Evolutionary conservation across 352 stramenopile genomes (phyloP).

Genomic region (Thalassiosira livingstoniorum): DNA sequence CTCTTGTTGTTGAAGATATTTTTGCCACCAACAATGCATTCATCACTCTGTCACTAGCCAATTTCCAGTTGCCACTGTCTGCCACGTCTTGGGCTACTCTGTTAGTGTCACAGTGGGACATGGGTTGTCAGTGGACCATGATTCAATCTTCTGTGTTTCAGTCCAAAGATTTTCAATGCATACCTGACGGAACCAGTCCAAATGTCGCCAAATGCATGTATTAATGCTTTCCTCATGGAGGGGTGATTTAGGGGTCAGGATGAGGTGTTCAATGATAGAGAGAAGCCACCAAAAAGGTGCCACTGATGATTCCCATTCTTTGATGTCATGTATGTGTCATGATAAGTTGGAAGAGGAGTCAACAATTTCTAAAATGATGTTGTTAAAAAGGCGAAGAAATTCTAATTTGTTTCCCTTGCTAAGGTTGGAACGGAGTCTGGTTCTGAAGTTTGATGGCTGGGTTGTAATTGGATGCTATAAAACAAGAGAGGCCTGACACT

Average conservation of each 20-base stretch:
- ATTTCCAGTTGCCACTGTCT: slow-evolving; percentile 5
- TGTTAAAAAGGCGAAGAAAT: background rate
- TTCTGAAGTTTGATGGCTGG: background rate
- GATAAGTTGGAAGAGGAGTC: background rate
- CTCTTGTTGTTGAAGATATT: no score
- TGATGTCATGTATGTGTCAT: background rate
- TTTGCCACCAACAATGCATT: background rate
- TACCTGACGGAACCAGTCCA: background rate
- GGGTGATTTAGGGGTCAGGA: background rate
- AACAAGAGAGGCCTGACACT: background rate
- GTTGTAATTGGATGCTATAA: background rate
- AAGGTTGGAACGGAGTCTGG: background rate
- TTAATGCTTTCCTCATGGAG: background rate
- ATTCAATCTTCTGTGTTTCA: background rate
- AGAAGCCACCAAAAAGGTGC: background rate
- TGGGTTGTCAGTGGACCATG: background rate
- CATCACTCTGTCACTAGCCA: background rate
- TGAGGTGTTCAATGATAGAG: background rate
- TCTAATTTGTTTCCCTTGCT: background rate
- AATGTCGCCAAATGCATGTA: background rate
- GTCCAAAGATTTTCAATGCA: background rate
- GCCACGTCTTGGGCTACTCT: background rate
- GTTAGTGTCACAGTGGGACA: background rate
- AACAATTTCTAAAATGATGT: background rate
- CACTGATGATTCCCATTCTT: background rate